Evolutionary conservation across 2,329 filamentous ascomycete genomes (phyloP).

Genomic region (Stenocarpella maydis): DNA sequence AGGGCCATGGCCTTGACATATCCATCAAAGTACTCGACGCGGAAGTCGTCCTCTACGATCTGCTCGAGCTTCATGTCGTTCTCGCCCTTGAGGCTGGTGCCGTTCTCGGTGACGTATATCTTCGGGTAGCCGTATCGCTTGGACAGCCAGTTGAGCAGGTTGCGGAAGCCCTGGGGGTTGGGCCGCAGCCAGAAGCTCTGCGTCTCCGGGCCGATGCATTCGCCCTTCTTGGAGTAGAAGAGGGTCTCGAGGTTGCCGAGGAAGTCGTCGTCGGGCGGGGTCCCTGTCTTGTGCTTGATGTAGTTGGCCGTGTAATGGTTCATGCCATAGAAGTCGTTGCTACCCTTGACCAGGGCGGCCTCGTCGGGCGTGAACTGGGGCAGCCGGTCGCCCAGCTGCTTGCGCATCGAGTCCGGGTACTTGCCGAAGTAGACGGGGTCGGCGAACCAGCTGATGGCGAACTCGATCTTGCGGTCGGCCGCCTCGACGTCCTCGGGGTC

Average conservation of each 20-base stretch:
- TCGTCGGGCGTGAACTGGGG: conserved; percentile 80
- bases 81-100: conserved; percentile 84
- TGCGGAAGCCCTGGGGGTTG: conserved; percentile 77
- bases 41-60: conserved; percentile 83
- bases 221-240: conserved; percentile 74
- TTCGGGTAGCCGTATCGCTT: conserved; percentile 78
- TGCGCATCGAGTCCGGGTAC: conserved; percentile 84
- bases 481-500: conserved; percentile 80
- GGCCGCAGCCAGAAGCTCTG: conserved; percentile 84
- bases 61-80: conserved; percentile 75
- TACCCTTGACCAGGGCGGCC: conserved; percentile 77
- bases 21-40: conserved; percentile 78
- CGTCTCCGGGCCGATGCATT: conserved; percentile 81
- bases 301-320: conserved; percentile 94
- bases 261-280: conserved; percentile 71
- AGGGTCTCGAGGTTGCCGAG: conserved; percentile 78
- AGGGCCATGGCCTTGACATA: conserved; percentile 82
- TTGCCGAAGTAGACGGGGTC: conserved; percentile 87
- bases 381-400: conserved; percentile 80
- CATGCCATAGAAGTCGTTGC: conserved; percentile 94
- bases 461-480: conserved; percentile 82
- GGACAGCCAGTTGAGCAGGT: conserved; percentile 79
- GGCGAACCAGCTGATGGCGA: conserved; percentile 87
- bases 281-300: conserved; percentile 74
- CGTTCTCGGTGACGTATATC: conserved; percentile 91